Evolutionary conservation across 306 rosid species (phyloP).

Genomic region (Lathyrus oleraceus): DNA sequence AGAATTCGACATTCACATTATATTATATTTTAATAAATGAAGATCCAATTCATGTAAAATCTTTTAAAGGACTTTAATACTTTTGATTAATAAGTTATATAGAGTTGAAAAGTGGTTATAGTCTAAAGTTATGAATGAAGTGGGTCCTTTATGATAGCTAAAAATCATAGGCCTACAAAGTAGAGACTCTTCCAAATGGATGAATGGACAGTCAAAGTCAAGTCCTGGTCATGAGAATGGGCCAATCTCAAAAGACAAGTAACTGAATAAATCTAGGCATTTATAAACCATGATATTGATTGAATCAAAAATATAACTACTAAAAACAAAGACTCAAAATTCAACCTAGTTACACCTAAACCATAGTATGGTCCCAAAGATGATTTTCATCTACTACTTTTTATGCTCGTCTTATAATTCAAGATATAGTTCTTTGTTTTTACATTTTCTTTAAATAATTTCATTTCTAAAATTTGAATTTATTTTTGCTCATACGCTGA

Average conservation of each 20-base stretch:
- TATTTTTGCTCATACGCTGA: background rate
- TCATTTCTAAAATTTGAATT: no score
- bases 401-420: background rate
- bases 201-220: constrained; percentile 46
- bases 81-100: background rate
- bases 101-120: constrained; percentile 20
- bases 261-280: constrained; percentile 26
- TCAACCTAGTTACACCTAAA: constrained; percentile 26
- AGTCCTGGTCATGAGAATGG: constrained; percentile 28
- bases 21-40: background rate
- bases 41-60: constrained; percentile 3
- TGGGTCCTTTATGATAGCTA: constrained; percentile 2
- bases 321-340: constrained; percentile 22
- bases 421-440: background rate
- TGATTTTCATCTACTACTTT: constrained; percentile 28
- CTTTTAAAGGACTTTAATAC: background rate
- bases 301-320: background rate
- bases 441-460: no score
- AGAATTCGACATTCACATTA: background rate
- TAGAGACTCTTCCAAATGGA: constrained; percentile 35
- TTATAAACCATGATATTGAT: constrained; percentile 16
- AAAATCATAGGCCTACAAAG: constrained; percentile 26
- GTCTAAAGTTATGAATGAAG: constrained; percentile 22
- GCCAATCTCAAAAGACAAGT: constrained; percentile 37
- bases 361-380: constrained; percentile 45